Conservation (phyloP, 2,329 filamentous ascomycete species). For the Emericellopsis atlantica region DNA sequence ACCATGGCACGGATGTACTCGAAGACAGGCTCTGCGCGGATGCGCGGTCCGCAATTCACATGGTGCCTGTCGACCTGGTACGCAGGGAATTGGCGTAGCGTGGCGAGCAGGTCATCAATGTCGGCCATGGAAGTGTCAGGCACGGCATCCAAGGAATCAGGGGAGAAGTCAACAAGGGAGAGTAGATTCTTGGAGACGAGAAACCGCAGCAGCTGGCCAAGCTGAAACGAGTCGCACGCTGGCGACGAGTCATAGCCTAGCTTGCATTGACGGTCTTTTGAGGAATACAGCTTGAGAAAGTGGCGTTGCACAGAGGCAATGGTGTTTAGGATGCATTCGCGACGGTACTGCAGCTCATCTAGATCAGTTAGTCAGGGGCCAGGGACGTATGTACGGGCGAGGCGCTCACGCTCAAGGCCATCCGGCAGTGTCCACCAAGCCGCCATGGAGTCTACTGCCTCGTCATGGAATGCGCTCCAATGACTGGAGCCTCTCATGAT, state of each 20-base stretch:
- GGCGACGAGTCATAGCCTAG: slow-evolving; percentile 61
- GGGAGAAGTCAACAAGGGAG: slow-evolving; percentile 43
- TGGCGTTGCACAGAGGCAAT: slow-evolving; percentile 59
- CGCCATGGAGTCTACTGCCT: slow-evolving; percentile 18
- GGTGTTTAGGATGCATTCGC: slow-evolving; percentile 54
- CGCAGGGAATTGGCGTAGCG: slow-evolving; percentile 51
- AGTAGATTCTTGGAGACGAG: slow-evolving; percentile 49
- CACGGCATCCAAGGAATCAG: slow-evolving; percentile 28
- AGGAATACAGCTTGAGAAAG: slow-evolving; percentile 55
- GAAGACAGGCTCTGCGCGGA: slow-evolving; percentile 51
- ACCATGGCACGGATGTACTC: slow-evolving; percentile 50
- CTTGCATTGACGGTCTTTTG: slow-evolving; percentile 55
- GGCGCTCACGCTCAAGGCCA: slow-evolving; percentile 48
- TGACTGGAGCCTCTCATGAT: slow-evolving; percentile 51
- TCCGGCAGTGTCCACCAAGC: slow-evolving; percentile 64
- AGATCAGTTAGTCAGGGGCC: background rate
- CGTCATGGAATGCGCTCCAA: slow-evolving; percentile 33
- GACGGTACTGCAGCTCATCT: slow-evolving; percentile 56
- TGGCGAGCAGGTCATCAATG: slow-evolving; percentile 44
- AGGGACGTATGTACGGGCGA: background rate
- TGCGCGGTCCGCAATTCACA: slow-evolving; percentile 58
- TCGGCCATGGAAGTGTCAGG: slow-evolving; percentile 42
- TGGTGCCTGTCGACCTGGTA: slow-evolving; percentile 69
- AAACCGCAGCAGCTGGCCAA: slow-evolving; percentile 67
- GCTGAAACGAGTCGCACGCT: slow-evolving; percentile 66